These are phyloP conservation scores for Geotrichum klebahnii DNA, from an alignment of 1,139 yeast genomes.

Conservation along the genomic window DNA sequence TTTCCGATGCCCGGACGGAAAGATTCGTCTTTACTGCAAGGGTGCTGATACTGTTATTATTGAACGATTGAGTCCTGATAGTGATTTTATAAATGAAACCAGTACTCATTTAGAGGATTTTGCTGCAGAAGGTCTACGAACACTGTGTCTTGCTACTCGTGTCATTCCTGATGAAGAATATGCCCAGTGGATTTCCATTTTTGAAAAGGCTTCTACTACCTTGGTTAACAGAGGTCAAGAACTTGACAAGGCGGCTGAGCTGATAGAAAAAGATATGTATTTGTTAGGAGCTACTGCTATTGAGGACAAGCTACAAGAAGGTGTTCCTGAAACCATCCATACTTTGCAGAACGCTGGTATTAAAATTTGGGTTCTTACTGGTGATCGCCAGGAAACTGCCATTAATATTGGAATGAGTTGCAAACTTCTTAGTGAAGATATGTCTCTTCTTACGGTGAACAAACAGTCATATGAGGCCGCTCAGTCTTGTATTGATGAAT, in stretches of 20 bases:
- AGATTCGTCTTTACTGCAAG: conserved; percentile 81
- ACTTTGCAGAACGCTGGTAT: conserved; percentile 94
- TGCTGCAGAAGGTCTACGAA: conserved; percentile 93
- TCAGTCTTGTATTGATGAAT: conserved; percentile 62
- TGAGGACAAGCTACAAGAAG: conserved; percentile 95
- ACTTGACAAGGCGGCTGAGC: conserved; percentile 78
- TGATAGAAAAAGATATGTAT: conserved; percentile 74
- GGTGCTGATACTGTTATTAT: conserved; percentile 97
- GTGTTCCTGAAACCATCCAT: conserved; percentile 95
- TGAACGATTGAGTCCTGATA: conserved; percentile 71
- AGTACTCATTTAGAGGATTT: conserved; percentile 88
- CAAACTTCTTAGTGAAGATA: conserved; percentile 86
- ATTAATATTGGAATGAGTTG: conserved; percentile 98
- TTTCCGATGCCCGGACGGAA: conserved; percentile 90
- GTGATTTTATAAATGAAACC: conserved; percentile 78
- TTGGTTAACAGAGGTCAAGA: conserved; percentile 68
- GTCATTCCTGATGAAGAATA: conserved; percentile 79
- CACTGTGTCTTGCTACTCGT: conserved; percentile 86
- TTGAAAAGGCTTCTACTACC: conserved; percentile 79
- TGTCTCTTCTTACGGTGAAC: conserved; percentile 85
- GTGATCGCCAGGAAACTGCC: conserved; percentile 99
- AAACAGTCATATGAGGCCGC: conserved; percentile 80
- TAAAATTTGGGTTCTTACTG: conserved; percentile 95
- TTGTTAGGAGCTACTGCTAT: conserved; percentile 96
- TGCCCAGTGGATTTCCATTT: conserved; percentile 52